Percentiles rank a stretch among this genome's conserved stretches.
Evolutionary conservation across 1,284 basidiomycete species (phyloP).

Genomic region (Papiliotrema nemorosa): DNA sequence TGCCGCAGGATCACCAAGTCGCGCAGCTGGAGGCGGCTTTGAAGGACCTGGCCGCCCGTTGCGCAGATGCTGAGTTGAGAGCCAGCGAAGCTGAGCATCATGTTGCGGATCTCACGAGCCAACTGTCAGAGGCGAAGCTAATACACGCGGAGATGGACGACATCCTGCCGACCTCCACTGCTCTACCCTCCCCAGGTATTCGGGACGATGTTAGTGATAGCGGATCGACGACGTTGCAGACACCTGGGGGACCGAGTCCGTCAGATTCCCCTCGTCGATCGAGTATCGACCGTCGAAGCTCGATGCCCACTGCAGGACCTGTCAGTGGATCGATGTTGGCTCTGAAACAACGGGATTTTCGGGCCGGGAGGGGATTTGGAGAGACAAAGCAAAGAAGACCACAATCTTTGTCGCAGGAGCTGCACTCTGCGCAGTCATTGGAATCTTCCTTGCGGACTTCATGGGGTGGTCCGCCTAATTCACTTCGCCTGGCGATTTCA

Average conservation of each 20-base stretch:
- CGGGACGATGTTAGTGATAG: slow-evolving; percentile 15
- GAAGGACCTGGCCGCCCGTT: slow-evolving; percentile 70
- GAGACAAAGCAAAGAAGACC: slow-evolving; percentile 30
- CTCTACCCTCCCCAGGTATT: slow-evolving; percentile 5
- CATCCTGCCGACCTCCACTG: slow-evolving; percentile 15
- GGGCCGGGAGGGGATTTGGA: slow-evolving; percentile 41
- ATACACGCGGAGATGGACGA: slow-evolving; percentile 38
- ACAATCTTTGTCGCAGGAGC: slow-evolving; percentile 91
- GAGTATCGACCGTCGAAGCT: slow-evolving; percentile 11
- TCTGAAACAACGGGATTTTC: slow-evolving; percentile 39
- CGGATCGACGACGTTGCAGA: slow-evolving; percentile 17
- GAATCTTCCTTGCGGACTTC: slow-evolving; percentile 40
- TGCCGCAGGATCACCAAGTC: slow-evolving; percentile 11
- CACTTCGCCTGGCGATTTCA: slow-evolving; percentile 31
- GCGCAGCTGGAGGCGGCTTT: slow-evolving; percentile 64
- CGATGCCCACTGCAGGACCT: slow-evolving; percentile 18
- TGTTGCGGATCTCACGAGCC: slow-evolving; percentile 77
- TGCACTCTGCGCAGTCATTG: slow-evolving; percentile 74
- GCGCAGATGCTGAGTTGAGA: slow-evolving; percentile 70
- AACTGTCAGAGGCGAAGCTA: slow-evolving; percentile 74
- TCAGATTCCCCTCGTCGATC: slow-evolving; percentile 15
- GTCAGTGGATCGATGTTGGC: slow-evolving; percentile 4
- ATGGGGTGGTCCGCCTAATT: slow-evolving; percentile 26
- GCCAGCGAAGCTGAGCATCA: slow-evolving; percentile 85
- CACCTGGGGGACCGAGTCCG: slow-evolving; percentile 18